Evolutionary conservation across 257 asterid species (phyloP).

Genomic region (Solanum boliviense): DNA sequence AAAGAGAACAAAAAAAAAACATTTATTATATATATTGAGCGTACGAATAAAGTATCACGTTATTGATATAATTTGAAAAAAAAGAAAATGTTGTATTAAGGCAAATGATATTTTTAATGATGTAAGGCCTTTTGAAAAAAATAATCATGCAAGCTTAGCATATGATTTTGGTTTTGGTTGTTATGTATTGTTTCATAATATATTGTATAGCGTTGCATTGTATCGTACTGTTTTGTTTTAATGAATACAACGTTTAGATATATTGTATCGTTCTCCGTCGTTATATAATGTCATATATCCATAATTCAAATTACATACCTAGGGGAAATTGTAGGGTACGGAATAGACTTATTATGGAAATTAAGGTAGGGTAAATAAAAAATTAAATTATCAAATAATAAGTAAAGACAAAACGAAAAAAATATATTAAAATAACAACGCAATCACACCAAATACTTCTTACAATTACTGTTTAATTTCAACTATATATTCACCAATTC

Average conservation of each 20-base stretch:
- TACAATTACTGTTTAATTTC: not conserved
- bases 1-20: not conserved
- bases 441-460: not conserved
- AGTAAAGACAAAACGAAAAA: no score
- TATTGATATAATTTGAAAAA: not conserved
- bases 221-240: no score
- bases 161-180: not conserved
- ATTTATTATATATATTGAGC: not conserved
- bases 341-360: no score
- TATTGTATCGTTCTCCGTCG: rapidly evolving
- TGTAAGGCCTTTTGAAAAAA: not conserved
- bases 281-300: no score
- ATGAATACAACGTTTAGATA: no score
- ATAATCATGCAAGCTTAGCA: not conserved
- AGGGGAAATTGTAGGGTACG: no score
- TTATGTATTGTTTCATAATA: no score
- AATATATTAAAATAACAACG: no score
- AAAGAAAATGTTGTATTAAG: not conserved
- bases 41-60: not conserved
- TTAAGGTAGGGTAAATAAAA: not conserved
- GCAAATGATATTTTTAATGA: not conserved
- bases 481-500: not conserved
- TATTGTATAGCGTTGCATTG: no score
- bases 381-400: no score
- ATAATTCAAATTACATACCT: no score